Base-by-base conservation (phyloP, 2,329 filamentous ascomycete genomes). In the Beauveria bassiana region DNA sequence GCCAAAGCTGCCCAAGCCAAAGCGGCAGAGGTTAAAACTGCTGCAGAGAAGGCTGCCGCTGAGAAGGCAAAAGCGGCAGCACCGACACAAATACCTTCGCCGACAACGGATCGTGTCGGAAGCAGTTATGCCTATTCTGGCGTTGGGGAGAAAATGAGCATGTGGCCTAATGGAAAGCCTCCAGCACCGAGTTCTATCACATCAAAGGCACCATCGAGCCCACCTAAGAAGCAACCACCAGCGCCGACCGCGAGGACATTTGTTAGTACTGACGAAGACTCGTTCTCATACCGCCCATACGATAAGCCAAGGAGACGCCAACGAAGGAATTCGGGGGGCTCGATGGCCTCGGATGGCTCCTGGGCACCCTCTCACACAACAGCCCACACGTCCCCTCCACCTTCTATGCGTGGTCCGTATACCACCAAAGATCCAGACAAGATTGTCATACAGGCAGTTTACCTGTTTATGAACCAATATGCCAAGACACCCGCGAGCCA, bases 391-490 rank as follows among this genome's bases (percentile, higher is more conserved):
- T 91, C 90, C 5, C 90, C 93, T 9, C 91, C 93, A 18, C 88
- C 90, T 1, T 92, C 89, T 3, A 82, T 87, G 65, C 85, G 90
- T 53, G 86, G 87, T 1, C 84, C 90, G 2, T 98, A 97, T 75
- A 83, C 86, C 42, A 97, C 92, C 31, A 90, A 90, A 66, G 91
- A 98, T 71, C 93, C 93, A 0, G 87, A 96, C 77, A 99, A 99
- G 81, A 95, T 99, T 71, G 87, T 96, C 65, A 93, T 99, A 74
- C 89, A 89, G 70, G 95, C 88, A 12, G 95, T 98, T 3, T 98
- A 96, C 72, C 82, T 89, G 61, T 98, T 96, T 80, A 93, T 92
- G 75, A 95, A 96, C 72, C 84, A 90, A 62, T 96, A 91, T 69
- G 86, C 90, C 66, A 90, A 88, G 70, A 93, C 89, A n/a, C 93